These are phyloP conservation scores for Crassisporium funariophilum DNA, from an alignment of 768 basidiomycete species.

Conservation along the genomic window DNA sequence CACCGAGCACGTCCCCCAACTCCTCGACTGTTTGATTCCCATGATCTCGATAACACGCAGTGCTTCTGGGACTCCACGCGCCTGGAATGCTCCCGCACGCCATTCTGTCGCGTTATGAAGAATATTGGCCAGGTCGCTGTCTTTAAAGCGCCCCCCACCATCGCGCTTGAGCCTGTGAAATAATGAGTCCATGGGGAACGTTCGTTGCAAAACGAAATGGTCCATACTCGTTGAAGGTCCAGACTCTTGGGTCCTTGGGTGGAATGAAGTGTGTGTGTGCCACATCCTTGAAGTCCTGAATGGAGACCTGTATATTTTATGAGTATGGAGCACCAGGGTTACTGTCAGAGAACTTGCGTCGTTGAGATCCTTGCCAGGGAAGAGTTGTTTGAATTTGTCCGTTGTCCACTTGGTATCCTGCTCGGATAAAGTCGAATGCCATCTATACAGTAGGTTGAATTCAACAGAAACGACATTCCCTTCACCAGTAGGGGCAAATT, in stretches of 20 bases:
- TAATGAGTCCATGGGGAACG: conserved; percentile 1
- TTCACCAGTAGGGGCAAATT: conserved; percentile 60
- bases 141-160: conserved; percentile 56
- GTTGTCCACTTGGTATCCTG: conserved; percentile 58
- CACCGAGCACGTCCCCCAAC: conserved; percentile 75
- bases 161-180: conserved; percentile 50
- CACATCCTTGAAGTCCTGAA: conserved; percentile 39
- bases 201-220: background rate
- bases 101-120: conserved; percentile 62
- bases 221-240: conserved; percentile 58
- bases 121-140: conserved; percentile 62
- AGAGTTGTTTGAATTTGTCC: conserved; percentile 46
- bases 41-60: conserved; percentile 71
- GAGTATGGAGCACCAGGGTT: too few relatives aligned
- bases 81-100: conserved; percentile 64
- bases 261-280: conserved; percentile 31
- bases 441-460: conserved; percentile 66
- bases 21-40: conserved; percentile 65
- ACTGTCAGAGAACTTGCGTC: too few relatives aligned
- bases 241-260: conserved; percentile 40
- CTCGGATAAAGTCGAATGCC: conserved; percentile 65
- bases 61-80: conserved; percentile 67
- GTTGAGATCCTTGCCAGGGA: conserved; percentile 41
- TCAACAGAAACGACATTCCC: conserved; percentile 80
- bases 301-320: conserved; percentile 33